Evolutionary conservation across 129 eudicot species (phyloP).

Genomic region (Calendula officinalis): DNA sequence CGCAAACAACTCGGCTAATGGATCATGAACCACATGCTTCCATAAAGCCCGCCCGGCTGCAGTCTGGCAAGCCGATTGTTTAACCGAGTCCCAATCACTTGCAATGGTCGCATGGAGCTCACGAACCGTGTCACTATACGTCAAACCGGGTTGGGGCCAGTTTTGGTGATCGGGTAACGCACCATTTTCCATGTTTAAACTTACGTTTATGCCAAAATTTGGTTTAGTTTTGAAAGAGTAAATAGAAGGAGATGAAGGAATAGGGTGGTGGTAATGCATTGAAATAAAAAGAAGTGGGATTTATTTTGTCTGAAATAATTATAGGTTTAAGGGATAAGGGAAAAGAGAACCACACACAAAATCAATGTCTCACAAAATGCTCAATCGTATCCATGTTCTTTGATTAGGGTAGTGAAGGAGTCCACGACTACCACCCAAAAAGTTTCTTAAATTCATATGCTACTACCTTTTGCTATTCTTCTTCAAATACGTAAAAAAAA

Average conservation of each 20-base stretch:
- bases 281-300: constrained; percentile 25
- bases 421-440: constrained; percentile 79
- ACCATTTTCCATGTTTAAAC: constrained; percentile 49
- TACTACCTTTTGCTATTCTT: constrained; percentile 20
- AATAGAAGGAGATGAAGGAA: constrained; percentile 34
- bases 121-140: constrained; percentile 42
- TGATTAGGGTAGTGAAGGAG: constrained; percentile 52
- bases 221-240: constrained; percentile 21
- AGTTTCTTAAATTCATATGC: constrained; percentile 25
- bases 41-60: constrained; percentile 97
- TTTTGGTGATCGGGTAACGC: constrained; percentile 43
- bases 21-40: constrained; percentile 85
- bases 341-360: constrained; percentile 92
- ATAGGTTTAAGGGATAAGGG: constrained; percentile 59
- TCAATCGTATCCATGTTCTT: constrained; percentile 46
- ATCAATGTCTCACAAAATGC: constrained; percentile 48
- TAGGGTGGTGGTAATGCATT: constrained; percentile 36
- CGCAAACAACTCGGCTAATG: constrained; percentile 86
- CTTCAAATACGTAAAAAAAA: not conserved
- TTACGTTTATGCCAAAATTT: not conserved
- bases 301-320: constrained; percentile 25
- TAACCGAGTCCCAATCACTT: constrained; percentile 69
- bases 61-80: constrained; percentile 85
- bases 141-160: constrained; percentile 68
- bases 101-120: constrained; percentile 74